phyloP scores from a whole-genome alignment of 2,329 filamentous ascomycete species.

The Fusarium liriodendri region DNA sequence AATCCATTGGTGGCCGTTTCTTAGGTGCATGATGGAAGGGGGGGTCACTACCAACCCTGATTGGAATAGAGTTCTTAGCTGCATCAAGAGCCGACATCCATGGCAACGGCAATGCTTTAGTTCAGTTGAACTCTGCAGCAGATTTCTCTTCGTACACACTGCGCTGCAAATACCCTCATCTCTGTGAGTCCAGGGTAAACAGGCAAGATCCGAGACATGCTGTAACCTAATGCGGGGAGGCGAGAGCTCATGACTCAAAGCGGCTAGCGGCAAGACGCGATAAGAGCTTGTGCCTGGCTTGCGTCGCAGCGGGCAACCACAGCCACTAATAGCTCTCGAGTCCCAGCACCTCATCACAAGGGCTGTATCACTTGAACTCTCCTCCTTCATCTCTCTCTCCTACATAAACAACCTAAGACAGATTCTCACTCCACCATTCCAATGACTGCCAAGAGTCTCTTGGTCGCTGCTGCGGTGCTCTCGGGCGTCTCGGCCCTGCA shows the following conservation, averaged over 20 bases:
- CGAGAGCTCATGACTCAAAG: background rate
- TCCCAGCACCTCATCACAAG: slow-evolving; percentile 31
- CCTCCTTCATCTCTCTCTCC: slow-evolving; percentile 9
- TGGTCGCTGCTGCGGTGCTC: slow-evolving; percentile 44
- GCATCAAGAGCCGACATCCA: background rate
- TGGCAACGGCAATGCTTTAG: background rate
- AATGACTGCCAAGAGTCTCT: slow-evolving; percentile 42
- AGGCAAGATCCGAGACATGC: background rate
- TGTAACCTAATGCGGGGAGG: background rate
- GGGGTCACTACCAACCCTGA: background rate
- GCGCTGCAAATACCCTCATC: background rate
- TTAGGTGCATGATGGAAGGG: background rate
- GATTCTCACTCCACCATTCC: background rate
- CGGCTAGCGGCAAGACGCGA: slow-evolving; percentile 32
- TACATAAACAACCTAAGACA: background rate
- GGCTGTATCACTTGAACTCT: slow-evolving; percentile 36
- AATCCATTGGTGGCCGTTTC: background rate
- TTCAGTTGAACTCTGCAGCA: background rate
- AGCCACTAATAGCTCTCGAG: background rate
- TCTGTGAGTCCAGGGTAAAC: background rate
- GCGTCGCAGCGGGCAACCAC: slow-evolving; percentile 27
- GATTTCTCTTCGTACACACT: background rate
- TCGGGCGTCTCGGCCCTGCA: slow-evolving; percentile 43
- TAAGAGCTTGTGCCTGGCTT: slow-evolving; percentile 33
- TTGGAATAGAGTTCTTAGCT: background rate